phyloP scores from a whole-genome alignment of 257 asterid genomes.

The Echites panduratus region DNA sequence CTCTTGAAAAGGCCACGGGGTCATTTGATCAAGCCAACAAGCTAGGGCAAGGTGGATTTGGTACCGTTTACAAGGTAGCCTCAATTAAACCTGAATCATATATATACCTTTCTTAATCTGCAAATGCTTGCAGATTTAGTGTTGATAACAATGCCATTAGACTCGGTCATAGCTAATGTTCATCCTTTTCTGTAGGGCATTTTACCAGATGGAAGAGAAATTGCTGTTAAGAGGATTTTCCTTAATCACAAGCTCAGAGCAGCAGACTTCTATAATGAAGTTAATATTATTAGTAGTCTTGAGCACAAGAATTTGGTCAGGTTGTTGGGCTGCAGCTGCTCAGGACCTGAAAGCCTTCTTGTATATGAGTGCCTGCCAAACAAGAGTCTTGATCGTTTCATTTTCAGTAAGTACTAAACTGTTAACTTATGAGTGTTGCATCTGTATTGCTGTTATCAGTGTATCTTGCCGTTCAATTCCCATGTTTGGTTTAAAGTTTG shows the following conservation, averaged over 20 bases:
- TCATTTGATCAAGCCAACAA: constrained; percentile 18
- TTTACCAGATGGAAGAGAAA: constrained; percentile 19
- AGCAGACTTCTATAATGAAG: constrained; percentile 27
- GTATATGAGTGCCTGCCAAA: constrained; percentile 21
- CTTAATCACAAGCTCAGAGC: constrained; percentile 20
- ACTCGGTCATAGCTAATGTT: not conserved
- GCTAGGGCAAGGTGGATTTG: constrained; percentile 32
- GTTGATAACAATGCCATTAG: too few relatives aligned
- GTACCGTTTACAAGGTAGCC: constrained; percentile 23
- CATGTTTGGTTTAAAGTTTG: not conserved
- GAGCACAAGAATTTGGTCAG: constrained; percentile 21
- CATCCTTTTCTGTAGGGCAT: constrained; percentile 8
- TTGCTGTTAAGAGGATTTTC: constrained; percentile 24
- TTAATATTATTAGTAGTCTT: constrained; percentile 21
- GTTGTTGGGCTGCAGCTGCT: constrained; percentile 23
- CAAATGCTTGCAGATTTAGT: not conserved
- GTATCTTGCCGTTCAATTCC: not conserved
- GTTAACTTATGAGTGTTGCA: too few relatives aligned
- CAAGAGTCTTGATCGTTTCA: constrained; percentile 23
- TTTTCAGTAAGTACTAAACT: not conserved
- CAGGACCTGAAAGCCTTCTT: constrained; percentile 29
- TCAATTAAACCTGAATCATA: too few relatives aligned
- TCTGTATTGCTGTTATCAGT: too few relatives aligned
- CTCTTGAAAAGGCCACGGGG: constrained; percentile 21
- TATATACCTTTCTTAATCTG: not conserved